phyloP scores from a whole-genome alignment of 371 early-diverging fungal genomes.

The Circinella umbellata region DNA sequence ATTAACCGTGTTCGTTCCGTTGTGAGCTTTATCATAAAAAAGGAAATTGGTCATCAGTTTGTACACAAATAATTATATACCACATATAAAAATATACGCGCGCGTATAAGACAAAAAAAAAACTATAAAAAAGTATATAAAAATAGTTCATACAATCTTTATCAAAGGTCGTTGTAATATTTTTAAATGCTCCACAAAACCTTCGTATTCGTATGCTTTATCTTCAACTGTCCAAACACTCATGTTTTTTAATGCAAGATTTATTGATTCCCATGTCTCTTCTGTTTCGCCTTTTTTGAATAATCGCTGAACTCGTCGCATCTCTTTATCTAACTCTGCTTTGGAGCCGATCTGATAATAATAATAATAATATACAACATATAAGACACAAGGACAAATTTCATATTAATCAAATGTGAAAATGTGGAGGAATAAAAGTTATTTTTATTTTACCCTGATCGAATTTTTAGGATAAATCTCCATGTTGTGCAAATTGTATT shows the following conservation, averaged over 20 bases:
- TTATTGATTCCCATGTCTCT: constrained; percentile 42
- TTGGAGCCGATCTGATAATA: constrained; percentile 30
- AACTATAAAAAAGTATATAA: neutral
- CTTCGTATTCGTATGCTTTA: constrained; percentile 25
- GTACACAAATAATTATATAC: constrained; percentile 6
- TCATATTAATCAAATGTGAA: no score
- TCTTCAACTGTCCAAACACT: constrained; percentile 27
- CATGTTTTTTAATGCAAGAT: constrained; percentile 39
- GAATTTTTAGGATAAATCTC: constrained; percentile 18
- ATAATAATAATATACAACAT: neutral
- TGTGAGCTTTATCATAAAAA: constrained; percentile 39
- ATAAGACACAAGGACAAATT: neutral
- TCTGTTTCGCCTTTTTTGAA: constrained; percentile 42
- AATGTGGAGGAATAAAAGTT: no score
- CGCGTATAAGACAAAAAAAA: neutral
- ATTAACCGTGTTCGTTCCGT: constrained; percentile 61
- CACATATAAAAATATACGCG: constrained; percentile 1
- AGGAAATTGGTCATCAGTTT: neutral
- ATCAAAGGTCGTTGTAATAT: constrained; percentile 35
- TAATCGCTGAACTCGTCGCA: constrained; percentile 30
- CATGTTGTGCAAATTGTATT: neutral
- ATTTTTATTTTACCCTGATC: constrained; percentile 11
- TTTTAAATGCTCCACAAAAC: constrained; percentile 40
- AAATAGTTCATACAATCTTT: constrained; percentile 26
- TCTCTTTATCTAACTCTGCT: constrained; percentile 40